Base-by-base conservation (phyloP, 2,329 filamentous ascomycete genomes). In the Curvularia spicifera region DNA sequence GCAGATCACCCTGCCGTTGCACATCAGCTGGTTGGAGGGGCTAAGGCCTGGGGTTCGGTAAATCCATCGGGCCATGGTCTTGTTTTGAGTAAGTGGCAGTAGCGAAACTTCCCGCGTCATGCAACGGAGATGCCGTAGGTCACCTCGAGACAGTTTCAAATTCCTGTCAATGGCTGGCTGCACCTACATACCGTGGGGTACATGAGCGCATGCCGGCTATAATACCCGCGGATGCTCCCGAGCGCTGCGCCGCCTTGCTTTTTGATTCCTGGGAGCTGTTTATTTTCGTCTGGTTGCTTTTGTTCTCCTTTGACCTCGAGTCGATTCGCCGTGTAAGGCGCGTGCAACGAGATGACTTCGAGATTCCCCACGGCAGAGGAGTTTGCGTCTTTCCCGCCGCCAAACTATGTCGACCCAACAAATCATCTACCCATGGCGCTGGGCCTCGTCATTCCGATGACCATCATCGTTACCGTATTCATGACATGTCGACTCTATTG, bases 401-500 rank as follows among this genome's bases (percentile, higher is more conserved):
- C 71, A 2, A 74, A 75, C 33, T 73, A 70, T 61, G 66, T 70
- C n/a, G 48, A 73, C 35, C 71, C 71, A 2, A 50, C 60, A 2
- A 74, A 66, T 1, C 59, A 64, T 3, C 52, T 59, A 5, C 61
- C 71, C 15, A 33, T 72, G 52, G 64, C 71, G 0, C 50, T 74
- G 57, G 70, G 60, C 1, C 29, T 73, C 13, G 51, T 64, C 13
- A 66, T 70, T n/a, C 64, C 71, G 6, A 66, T 68, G 63, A 65
- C 58, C 9, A 48, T 61, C 0, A 29, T 71, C 4, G 63, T 70
- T 6, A 28, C 60, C 15, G 43, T 42, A 2, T 66, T 66, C 44
- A 63, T 69, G 24, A 65, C 60, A 1, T 68, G 64, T 59, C 64
- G 67, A 0, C 60, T 70, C 18, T 69, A 71, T 50, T 70, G 71